Conservation (phyloP, 371 early-diverging fungal genomes). For the Blyttiomyces sp. region DNA sequence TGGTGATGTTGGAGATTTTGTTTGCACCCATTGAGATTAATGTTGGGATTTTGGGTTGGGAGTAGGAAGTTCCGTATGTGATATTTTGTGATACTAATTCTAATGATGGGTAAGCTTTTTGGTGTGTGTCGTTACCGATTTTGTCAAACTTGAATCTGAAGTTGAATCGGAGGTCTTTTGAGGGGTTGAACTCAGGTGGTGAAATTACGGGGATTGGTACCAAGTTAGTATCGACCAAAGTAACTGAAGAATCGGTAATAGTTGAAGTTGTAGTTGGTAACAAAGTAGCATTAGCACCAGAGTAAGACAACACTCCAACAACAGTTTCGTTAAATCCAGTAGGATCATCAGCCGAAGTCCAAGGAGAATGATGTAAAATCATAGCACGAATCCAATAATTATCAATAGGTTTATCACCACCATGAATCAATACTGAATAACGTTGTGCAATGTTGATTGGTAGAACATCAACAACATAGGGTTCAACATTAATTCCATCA, state of each 20-base stretch:
- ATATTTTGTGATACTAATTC: neutral
- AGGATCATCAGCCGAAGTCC: slow-evolving; percentile 1
- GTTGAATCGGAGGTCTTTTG: neutral
- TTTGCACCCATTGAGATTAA: neutral
- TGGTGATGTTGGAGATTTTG: neutral
- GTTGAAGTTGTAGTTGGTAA: neutral
- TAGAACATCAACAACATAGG: slow-evolving; percentile 38
- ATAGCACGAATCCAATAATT: slow-evolving; percentile 16
- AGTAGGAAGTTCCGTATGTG: neutral
- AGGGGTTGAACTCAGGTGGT: neutral
- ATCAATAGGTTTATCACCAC: neutral
- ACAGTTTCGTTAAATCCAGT: slow-evolving; percentile 1
- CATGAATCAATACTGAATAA: slow-evolving; percentile 14
- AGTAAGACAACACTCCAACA: slow-evolving; percentile 2
- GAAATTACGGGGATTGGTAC: neutral
- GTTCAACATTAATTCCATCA: slow-evolving; percentile 62
- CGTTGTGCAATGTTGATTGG: slow-evolving; percentile 29
- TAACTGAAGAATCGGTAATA: neutral
- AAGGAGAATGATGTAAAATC: slow-evolving; percentile 12
- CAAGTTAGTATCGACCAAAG: slow-evolving; percentile 8
- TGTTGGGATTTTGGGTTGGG: neutral
- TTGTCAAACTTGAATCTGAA: slow-evolving; percentile 16
- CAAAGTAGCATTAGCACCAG: neutral
- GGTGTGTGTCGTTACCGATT: slow-evolving; percentile 4
- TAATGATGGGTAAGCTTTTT: slow-evolving; percentile 11